Base-by-base conservation (phyloP, 163 green algal genomes). In the Volvox carteri region DNA sequence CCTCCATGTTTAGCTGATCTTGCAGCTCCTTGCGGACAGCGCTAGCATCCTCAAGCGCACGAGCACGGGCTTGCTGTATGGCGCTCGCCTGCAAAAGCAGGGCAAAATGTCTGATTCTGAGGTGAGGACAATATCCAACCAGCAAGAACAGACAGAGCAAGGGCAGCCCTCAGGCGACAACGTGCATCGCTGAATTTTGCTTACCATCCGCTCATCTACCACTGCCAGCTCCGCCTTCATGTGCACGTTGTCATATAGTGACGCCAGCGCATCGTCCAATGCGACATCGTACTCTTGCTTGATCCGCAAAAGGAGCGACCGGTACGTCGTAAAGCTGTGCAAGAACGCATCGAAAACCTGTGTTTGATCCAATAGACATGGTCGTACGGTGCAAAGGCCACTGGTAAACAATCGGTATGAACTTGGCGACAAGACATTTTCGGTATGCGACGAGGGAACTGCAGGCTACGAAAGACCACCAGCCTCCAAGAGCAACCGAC, bases 251-350 rank as follows among this genome's bases (percentile, higher is more conserved):
- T 96, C 94, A 67, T 94, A 93, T 60, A 92, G 58, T 0, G 88
- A 90, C n/a, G 48, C 78, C 62, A 96, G 87, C 1, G 92, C 93
- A 78, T 94, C 93, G 62, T 96, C 92, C 39, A 96, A 58, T 30
- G 93, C 93, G 3, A 75, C 86, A 68, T 96, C 92, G 76, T 95
- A 95, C 56, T 94, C 91, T 28, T 80, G 60, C 90, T 94, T 95
- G 37, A 96, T 92, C 46, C 89, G 87, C 67, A 93, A 65, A 37
- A 96, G 89, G 54, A 96, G 85, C 30, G 93, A 92, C 1, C 93
- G 90, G 75, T 96, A 96, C 4, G 94, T 95, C 28, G 92, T 95
- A 92, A 96, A 96, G 79, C 90, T 93, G 76, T 96, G 92, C 33
- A 95, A 93, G 88, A 96, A 96, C 7, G 93, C 93, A 42, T 96